Evolutionary conservation across 192 early-diverging fungal species (phyloP).

Genomic region (Phlyctochytrium planicorne): DNA sequence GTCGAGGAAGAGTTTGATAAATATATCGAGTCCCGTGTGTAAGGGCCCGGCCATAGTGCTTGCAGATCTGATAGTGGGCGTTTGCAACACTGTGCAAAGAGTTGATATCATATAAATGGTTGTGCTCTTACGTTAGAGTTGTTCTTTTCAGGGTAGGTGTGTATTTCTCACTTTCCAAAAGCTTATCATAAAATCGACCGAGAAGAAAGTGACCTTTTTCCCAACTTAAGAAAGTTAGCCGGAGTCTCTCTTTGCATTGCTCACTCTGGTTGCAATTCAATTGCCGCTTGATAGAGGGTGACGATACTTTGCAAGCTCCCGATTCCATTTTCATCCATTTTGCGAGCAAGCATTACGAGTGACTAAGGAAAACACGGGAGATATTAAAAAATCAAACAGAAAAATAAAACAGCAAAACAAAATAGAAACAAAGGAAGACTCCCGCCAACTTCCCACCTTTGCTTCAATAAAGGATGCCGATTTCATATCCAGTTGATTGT

Average conservation of each 20-base stretch:
- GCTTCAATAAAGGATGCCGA: conserved; percentile 9
- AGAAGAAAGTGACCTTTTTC: conserved; percentile 66
- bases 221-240: conserved; percentile 50
- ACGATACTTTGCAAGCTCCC: conserved; percentile 40
- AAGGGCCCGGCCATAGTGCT: conserved; percentile 52
- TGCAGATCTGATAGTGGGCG: conserved; percentile 33
- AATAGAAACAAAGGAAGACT: no score
- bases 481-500: not conserved
- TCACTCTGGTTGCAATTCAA: conserved; percentile 34
- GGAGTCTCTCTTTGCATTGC: no score
- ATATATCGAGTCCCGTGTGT: conserved; percentile 72
- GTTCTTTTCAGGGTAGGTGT: no score
- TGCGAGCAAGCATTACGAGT: conserved; percentile 49
- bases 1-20: conserved; percentile 79
- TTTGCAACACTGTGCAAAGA: conserved; percentile 2
- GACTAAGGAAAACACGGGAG: no score
- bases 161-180: conserved; percentile 43
- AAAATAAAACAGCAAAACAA: not conserved
- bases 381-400: no score
- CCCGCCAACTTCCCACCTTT: conserved; percentile 11
- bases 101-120: conserved; percentile 12
- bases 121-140: no score
- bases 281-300: conserved; percentile 34
- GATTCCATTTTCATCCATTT: conserved; percentile 57
- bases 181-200: conserved; percentile 63